Conservation (phyloP, 495 filamentous ascomycete genomes). For the Daldinia childiae region DNA sequence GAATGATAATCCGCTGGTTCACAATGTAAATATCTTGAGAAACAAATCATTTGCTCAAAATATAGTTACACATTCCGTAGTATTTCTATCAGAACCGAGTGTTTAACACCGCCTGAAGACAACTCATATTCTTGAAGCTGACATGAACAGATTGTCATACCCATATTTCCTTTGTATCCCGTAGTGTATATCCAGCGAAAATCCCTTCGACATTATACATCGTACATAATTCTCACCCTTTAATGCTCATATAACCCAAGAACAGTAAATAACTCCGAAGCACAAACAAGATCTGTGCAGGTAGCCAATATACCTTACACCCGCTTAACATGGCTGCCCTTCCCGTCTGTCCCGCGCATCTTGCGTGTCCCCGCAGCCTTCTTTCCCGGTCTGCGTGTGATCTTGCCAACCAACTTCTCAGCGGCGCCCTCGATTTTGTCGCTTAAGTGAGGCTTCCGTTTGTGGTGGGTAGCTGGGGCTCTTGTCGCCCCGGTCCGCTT, state of each 20-base stretch:
- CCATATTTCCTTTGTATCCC: not conserved
- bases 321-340: constrained; percentile 31
- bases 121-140: not conserved
- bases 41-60: too few relatives aligned
- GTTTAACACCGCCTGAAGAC: not conserved
- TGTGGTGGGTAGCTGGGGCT: constrained; percentile 47
- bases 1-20: too few relatives aligned
- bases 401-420: constrained; percentile 45
- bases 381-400: constrained; percentile 46
- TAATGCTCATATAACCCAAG: not conserved
- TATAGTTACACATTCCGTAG: not conserved
- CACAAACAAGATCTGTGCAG: not conserved
- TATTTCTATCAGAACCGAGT: not conserved
- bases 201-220: not conserved
- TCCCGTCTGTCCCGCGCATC: constrained; percentile 50
- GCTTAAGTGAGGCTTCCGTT: constrained; percentile 47
- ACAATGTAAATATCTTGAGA: too few relatives aligned
- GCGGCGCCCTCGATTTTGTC: constrained; percentile 50
- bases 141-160: not conserved
- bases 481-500: constrained; percentile 30
- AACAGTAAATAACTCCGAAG: not conserved
- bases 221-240: not conserved
- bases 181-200: not conserved
- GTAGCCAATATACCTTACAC: constrained; percentile 7
- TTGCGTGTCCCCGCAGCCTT: constrained; percentile 50